Percentiles rank a stretch among this genome's conserved stretches.
These are phyloP conservation scores for Candida easanensis DNA, from an alignment of 805 yeast species.

Conservation along the genomic window DNA sequence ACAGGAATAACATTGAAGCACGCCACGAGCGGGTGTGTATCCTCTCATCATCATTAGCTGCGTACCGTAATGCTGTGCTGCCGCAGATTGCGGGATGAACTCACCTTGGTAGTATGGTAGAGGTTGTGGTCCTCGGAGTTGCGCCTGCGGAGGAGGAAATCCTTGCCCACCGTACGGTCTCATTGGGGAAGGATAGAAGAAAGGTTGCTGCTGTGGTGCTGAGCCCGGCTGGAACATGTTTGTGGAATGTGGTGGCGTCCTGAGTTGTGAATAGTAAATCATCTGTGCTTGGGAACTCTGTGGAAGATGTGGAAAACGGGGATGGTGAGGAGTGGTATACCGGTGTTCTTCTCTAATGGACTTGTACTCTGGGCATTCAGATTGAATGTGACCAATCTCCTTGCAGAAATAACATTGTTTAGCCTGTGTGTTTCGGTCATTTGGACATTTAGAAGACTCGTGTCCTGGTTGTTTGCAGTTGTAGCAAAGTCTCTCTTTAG, in stretches of 20 bases:
- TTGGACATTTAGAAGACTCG: conserved; percentile 27
- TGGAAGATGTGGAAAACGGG: background rate
- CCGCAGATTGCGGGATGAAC: background rate
- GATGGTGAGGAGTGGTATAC: background rate
- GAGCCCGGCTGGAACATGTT: too few relatives aligned
- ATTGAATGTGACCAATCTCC: conserved; percentile 30
- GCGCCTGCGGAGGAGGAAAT: background rate
- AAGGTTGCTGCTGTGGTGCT: background rate
- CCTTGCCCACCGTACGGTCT: background rate
- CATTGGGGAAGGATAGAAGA: background rate
- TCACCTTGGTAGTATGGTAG: background rate
- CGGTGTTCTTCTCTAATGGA: conserved; percentile 1
- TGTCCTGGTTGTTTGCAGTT: conserved; percentile 33
- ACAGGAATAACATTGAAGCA: conserved; percentile 13
- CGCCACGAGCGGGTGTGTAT: background rate
- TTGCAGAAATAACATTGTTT: conserved; percentile 32
- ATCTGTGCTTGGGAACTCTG: conserved; percentile 3
- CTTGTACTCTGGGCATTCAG: conserved; percentile 24
- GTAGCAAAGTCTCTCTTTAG: conserved; percentile 28
- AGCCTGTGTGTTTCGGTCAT: conserved; percentile 17
- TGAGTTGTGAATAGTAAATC: conserved; percentile 7
- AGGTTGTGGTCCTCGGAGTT: background rate
- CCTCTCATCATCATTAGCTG: conserved; percentile 11
- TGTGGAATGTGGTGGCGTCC: conserved; percentile 4
- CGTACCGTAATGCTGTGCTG: conserved; percentile 12